phyloP scores from a whole-genome alignment of 176 grass and related monocot genomes.

The Calamus simplicifolius region DNA sequence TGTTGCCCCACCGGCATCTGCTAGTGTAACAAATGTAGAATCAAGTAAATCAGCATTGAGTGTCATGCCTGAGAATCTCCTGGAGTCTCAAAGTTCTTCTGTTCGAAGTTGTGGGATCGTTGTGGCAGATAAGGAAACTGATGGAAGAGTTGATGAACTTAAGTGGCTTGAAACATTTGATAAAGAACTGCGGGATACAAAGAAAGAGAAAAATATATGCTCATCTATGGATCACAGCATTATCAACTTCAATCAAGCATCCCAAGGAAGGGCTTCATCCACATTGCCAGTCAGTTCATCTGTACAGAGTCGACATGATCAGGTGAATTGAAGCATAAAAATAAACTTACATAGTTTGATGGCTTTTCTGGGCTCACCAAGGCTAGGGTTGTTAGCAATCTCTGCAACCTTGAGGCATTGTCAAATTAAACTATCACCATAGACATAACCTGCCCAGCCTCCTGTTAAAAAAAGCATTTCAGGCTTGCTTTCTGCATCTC shows the following conservation, averaged over 20 bases:
- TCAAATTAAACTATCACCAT: no score
- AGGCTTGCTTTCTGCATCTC: no score
- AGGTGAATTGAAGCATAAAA: conserved; percentile 28
- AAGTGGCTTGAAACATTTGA: conserved; percentile 31
- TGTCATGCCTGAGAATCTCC: conserved; percentile 29
- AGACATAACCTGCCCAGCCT: no score
- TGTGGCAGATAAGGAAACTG: conserved; percentile 32
- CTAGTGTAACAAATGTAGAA: conserved; percentile 12
- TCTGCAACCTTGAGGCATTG: no score
- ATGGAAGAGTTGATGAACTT: conserved; percentile 27
- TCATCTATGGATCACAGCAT: conserved; percentile 17
- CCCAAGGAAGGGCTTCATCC: conserved; percentile 11
- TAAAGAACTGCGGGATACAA: conserved; percentile 23
- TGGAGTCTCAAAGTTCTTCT: conserved; percentile 48
- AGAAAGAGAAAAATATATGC: conserved; percentile 10
- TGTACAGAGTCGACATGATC: conserved; percentile 22
- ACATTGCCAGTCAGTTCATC: conserved; percentile 13
- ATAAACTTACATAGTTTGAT: neutral
- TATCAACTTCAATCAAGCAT: conserved; percentile 22
- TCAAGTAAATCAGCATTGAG: conserved; percentile 13
- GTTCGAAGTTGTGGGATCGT: conserved; percentile 30
- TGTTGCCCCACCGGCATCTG: conserved; percentile 7
- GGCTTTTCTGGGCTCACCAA: no score
- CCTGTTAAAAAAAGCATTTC: no score
- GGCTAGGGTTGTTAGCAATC: no score